Evolutionary conservation across 306 rosid genomes (phyloP), one percentile per base, ranked within the genome.

Genomic region (Dryas alaskensis): DNA sequence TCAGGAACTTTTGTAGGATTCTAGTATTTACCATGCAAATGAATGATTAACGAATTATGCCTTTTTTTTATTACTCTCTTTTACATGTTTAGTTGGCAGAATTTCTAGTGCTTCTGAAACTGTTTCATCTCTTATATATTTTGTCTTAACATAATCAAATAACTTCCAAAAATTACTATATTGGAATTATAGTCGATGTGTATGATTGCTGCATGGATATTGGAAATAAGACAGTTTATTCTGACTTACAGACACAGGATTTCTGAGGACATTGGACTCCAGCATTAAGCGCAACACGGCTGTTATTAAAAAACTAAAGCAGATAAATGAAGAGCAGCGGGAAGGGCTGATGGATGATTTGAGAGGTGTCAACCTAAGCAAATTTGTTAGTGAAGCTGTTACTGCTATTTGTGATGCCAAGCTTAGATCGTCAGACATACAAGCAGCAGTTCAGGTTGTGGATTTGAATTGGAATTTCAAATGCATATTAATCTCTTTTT

Each of bases 341-440:
- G 99, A 90, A 73, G 83, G 93, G 48, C 81, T 92, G 82, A 88
- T 90, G 86, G 99, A 95, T 12, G 99, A 95, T 22, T 79, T 95
- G 78, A 87, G 86, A 75, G 77, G 78, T 90, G 97, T 95, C 84
- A 95, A 95, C 82, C 85, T 95, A 55, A 95, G 97, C 85, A 95
- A 95, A 89, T 95, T 95, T 88, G 99, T 92, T 60, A 95, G 97
- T 73, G 99, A 95, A 87, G 99, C 99, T 48, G 98, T 95, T 70
- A 75, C 96, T 55, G 89, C 99, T 61, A 92, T 95, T 65, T 92
- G 98, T 76, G 99, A 95, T 47, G 99, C 99, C 65, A 95, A 87
- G 62, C 97, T 95, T 80, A 87, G 96, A 87, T 82, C 86, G 42
- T 92, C 97, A 64, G 99, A 95, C 78, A 87, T 95, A 74, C 95